A percentile compares a stretch with the other conserved stretches of the same genome.
Evolutionary conservation across 208 protist genomes (phyloP).

Genomic region (Leishmania lainsoni): DNA sequence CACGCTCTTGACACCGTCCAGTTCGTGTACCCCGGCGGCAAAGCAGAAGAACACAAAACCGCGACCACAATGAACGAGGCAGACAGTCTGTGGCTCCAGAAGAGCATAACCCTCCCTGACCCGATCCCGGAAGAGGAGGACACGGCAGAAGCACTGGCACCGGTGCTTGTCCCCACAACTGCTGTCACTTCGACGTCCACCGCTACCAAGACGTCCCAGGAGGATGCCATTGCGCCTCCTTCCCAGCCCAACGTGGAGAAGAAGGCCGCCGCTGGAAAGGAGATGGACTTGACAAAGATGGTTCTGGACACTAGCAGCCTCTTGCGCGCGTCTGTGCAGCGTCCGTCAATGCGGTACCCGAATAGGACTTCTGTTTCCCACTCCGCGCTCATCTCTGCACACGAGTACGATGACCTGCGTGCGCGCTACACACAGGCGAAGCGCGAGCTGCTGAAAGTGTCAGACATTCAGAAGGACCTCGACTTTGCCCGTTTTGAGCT

Average conservation of each 20-base stretch:
- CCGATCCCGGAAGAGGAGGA: conserved; percentile 56
- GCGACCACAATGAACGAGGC: conserved; percentile 14
- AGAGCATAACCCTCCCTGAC: conserved; percentile 78
- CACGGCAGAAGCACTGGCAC: not conserved
- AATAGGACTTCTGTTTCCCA: conserved; percentile 62
- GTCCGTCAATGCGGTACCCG: conserved; percentile 47
- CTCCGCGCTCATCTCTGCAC: conserved; percentile 62
- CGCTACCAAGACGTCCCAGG: not conserved
- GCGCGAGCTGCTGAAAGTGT: conserved; percentile 77
- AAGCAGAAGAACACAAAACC: too few species aligned
- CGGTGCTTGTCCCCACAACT: not conserved
- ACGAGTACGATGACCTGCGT: conserved; percentile 86
- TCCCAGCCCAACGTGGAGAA: conserved; percentile 17
- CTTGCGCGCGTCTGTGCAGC: conserved; percentile 38
- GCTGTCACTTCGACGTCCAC: not conserved
- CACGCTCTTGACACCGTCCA: not conserved
- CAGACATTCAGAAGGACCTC: conserved; percentile 76
- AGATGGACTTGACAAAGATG: conserved; percentile 71
- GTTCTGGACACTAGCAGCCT: conserved; percentile 51
- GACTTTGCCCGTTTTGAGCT: conserved; percentile 82
- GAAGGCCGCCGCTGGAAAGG: conserved; percentile 8
- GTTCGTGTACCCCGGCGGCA: too few species aligned
- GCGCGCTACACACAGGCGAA: conserved; percentile 68
- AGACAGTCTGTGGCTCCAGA: conserved; percentile 88
- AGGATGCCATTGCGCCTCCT: conserved; percentile 21